phyloP scores from a whole-genome alignment of 1,139 yeast species.

The Debaryomyces sp. region DNA sequence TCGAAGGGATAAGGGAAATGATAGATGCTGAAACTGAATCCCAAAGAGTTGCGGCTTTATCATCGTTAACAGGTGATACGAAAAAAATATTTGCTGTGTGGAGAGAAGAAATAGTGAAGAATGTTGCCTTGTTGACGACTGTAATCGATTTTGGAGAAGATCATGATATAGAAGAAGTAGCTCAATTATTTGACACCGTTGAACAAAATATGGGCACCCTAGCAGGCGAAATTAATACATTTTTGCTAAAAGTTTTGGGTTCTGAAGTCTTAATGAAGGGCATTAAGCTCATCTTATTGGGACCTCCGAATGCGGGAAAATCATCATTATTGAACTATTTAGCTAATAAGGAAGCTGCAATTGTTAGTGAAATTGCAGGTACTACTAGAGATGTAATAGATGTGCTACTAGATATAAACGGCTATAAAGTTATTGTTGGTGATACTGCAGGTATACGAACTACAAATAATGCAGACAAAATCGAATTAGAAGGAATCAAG shows the following conservation, averaged over 20 bases:
- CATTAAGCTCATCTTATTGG: slow-evolving; percentile 70
- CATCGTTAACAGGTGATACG: slow-evolving; percentile 72
- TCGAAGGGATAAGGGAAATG: slow-evolving; percentile 87
- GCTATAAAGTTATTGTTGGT: slow-evolving; percentile 80
- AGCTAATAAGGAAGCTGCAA: slow-evolving; percentile 82
- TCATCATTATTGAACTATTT: slow-evolving; percentile 77
- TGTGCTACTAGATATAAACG: slow-evolving; percentile 77
- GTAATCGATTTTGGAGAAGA: slow-evolving; percentile 97
- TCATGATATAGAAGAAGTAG: slow-evolving; percentile 72
- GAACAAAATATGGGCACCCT: slow-evolving; percentile 43
- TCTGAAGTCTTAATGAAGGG: slow-evolving; percentile 76
- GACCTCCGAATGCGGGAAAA: slow-evolving; percentile 97
- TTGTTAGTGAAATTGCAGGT: slow-evolving; percentile 91
- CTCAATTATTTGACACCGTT: slow-evolving; percentile 53
- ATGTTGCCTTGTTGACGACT: slow-evolving; percentile 79
- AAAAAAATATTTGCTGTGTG: slow-evolving; percentile 58
- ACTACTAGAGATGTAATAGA: slow-evolving; percentile 92
- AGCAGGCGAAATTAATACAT: slow-evolving; percentile 46
- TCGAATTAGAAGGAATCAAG: slow-evolving; percentile 82
- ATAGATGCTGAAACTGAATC: slow-evolving; percentile 94
- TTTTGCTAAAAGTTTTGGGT: slow-evolving; percentile 53
- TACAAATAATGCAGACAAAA: slow-evolving; percentile 48
- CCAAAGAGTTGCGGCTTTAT: slow-evolving; percentile 75
- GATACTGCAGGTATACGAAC: slow-evolving; percentile 93
- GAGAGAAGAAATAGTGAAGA: slow-evolving; percentile 66